Conservation (phyloP, 495 filamentous ascomycete genomes). For the Penicillium waksmanii region DNA sequence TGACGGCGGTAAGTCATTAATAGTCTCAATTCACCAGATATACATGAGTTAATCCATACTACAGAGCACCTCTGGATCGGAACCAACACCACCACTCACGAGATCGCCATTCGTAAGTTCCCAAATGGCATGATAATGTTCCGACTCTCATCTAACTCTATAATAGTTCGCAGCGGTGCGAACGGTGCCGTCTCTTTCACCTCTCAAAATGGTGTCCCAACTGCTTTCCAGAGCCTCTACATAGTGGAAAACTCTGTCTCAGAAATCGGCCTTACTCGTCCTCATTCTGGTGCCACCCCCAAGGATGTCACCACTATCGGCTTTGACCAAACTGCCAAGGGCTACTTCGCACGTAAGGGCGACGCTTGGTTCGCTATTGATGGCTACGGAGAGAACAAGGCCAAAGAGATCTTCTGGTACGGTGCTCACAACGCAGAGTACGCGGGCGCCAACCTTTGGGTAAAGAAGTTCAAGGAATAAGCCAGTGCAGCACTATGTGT, state of each 20-base stretch:
- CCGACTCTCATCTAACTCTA: slow-evolving; percentile 3
- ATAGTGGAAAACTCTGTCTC: slow-evolving; percentile 27
- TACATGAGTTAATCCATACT: not conserved
- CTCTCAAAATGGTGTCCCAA: slow-evolving; percentile 27
- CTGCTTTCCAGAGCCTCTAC: slow-evolving; percentile 38
- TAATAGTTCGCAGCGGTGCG: slow-evolving; percentile 17
- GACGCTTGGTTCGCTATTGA: slow-evolving; percentile 33
- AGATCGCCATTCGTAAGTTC: slow-evolving; percentile 35
- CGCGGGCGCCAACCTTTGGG: slow-evolving; percentile 25
- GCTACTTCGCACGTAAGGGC: slow-evolving; percentile 32
- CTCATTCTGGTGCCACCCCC: slow-evolving; percentile 37
- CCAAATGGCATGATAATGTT: not conserved
- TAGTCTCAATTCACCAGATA: not conserved
- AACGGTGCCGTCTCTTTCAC: slow-evolving; percentile 32
- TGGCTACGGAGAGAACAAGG: slow-evolving; percentile 23
- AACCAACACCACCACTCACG: slow-evolving; percentile 24
- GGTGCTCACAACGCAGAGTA: slow-evolving; percentile 30
- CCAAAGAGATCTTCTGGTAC: slow-evolving; percentile 37
- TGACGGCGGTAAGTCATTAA: slow-evolving; percentile 31
- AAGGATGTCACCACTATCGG: slow-evolving; percentile 28
- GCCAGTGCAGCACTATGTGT: not conserved
- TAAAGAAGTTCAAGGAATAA: slow-evolving; percentile 36
- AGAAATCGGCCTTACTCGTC: slow-evolving; percentile 33
- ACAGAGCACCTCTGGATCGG: slow-evolving; percentile 29
- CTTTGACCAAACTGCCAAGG: slow-evolving; percentile 35